These are phyloP conservation scores for Litchi chinensis DNA, from an alignment of 345 rosid genomes.

Conservation along the genomic window DNA sequence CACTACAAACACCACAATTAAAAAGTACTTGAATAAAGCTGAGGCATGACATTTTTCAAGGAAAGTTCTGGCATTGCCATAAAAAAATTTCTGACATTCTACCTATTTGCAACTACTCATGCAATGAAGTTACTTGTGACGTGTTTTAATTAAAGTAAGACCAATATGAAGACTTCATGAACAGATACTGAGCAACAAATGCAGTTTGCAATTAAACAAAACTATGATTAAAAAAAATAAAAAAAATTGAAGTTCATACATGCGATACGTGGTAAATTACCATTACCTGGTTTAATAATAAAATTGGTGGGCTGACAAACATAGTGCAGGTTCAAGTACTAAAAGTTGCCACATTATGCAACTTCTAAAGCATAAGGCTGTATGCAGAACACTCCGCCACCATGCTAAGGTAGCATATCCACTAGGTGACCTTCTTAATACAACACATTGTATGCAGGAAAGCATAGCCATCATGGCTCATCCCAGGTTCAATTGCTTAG, in stretches of 20 bases:
- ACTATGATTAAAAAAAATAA: neutral
- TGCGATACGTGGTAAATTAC: neutral
- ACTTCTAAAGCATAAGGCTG: neutral
- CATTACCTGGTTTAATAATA: neutral
- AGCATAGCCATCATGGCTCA: neutral
- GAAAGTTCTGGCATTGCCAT: neutral
- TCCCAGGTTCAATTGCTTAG: neutral
- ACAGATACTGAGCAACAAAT: neutral
- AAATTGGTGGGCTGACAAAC: neutral
- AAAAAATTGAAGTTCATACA: neutral
- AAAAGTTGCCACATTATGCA: neutral
- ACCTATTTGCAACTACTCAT: neutral
- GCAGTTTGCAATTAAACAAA: neutral
- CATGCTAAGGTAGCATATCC: neutral
- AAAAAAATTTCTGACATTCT: neutral
- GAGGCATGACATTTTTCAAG: neutral
- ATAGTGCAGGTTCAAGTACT: neutral
- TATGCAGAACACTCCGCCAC: neutral
- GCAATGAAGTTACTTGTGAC: neutral
- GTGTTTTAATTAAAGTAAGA: neutral
- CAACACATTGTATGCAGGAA: neutral
- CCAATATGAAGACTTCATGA: neutral
- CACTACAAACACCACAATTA: neutral
- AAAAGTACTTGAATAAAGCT: neutral
- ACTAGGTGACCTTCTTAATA: neutral